A percentile compares a stretch with the other conserved stretches of the same genome.
Conservation (phyloP, 192 early-diverging fungal genomes). For the Gryganskiella cystojenkinii region DNA sequence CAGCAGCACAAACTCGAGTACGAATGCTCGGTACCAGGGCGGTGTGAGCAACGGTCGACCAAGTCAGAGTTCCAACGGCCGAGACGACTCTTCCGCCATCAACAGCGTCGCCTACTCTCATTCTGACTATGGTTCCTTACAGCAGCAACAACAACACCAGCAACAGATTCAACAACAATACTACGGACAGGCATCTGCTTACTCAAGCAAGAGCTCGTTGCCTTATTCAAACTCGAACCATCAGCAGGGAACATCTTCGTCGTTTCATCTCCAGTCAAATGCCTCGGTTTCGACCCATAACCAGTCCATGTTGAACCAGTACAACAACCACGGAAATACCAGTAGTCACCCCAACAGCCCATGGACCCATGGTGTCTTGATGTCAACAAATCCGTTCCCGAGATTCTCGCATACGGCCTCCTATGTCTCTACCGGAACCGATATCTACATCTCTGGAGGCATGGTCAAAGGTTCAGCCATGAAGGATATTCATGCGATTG, state of each 20-base stretch:
- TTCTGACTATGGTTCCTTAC: conserved; percentile 11
- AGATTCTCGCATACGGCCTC: conserved; percentile 47
- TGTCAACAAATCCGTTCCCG: conserved; percentile 54
- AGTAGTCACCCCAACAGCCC: neutral
- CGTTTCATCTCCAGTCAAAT: conserved; percentile 7
- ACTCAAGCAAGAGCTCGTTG: conserved; percentile 21
- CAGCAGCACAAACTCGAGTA: conserved; percentile 5
- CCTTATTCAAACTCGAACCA: conserved; percentile 9
- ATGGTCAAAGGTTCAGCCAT: conserved; percentile 41
- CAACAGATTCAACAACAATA: conserved; percentile 22
- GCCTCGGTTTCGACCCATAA: conserved; percentile 24
- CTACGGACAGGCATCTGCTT: neutral
- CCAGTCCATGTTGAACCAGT: conserved; percentile 15
- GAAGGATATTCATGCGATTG: conserved; percentile 54
- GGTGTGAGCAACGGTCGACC: conserved; percentile 11
- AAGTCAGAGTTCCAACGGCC: conserved; percentile 3
- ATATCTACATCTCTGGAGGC: conserved; percentile 56
- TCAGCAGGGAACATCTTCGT: conserved; percentile 1
- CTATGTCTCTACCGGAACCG: conserved; percentile 26
- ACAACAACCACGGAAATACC: neutral
- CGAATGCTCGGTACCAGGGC: conserved; percentile 12
- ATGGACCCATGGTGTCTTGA: conserved; percentile 25
- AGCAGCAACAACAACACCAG: conserved; percentile 3
- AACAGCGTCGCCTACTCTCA: conserved; percentile 14
- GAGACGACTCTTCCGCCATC: conserved; percentile 23